Base-by-base conservation (phyloP, 1,284 basidiomycete genomes). In the Ganoderma boninense region DNA sequence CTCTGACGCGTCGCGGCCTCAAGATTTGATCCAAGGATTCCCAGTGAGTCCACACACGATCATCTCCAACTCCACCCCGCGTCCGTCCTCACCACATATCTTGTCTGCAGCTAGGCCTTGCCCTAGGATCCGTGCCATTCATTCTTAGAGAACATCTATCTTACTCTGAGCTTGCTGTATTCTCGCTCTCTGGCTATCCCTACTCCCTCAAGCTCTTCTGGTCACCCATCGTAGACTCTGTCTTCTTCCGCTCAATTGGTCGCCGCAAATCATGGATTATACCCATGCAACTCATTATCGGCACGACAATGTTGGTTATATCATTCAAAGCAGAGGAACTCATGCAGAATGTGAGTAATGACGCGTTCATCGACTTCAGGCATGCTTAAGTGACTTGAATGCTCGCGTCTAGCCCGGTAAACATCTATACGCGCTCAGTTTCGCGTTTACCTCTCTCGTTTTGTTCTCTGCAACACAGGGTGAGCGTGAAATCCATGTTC, bases 251-350 rank as follows among this genome's bases (percentile, higher is more conserved):
- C 57, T 90, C 89, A 62, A 79, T 97, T 70, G 98, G 98, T 23
- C 90, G 98, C 66, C 88, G 98, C 73, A 99, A 99, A 83, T 97
- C 95, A 71, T 99, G 98, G 98, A 98, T 99, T 78, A 93, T 99
- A 71, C 98, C 98, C 59, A 97, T 99, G 85, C 98, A 99, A 82
- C 81, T 92, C 40, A 89, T 97, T 73, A 95, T 99, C 60, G 98
- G 97, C 35, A 85, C 90, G 62, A 86, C 96, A 74, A 95, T 99
- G 91, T 86, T 97, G 77, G 92, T 95, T 80, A 93, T 99, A 71
- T 95, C 97, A 1, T 83, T 89, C 66, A 90, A 94, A 75, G 93
- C 95, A 10, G 89, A 96, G 75, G 87, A 87, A 71, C 87, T 98
- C 73, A 87, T 99, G 78, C 90, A 94, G 65, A 89, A 94, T 76